These are phyloP conservation scores for Starmerella bombi DNA, from an alignment of 805 yeast species.

Conservation along the genomic window DNA sequence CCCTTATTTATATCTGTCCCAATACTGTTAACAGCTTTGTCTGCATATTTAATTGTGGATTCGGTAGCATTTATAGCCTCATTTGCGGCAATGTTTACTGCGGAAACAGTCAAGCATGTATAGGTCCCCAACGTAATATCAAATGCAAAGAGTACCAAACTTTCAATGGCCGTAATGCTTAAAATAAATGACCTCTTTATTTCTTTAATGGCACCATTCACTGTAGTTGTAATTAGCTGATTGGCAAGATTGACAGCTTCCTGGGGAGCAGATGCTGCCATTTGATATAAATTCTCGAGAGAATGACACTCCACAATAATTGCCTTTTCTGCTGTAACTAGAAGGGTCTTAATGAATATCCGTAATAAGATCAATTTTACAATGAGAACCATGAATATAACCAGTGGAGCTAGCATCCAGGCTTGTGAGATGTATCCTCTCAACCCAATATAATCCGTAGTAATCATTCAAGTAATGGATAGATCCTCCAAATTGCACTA, in stretches of 20 bases:
- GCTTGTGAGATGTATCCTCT: constrained; percentile 27
- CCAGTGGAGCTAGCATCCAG: constrained; percentile 46
- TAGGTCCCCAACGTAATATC: constrained; percentile 76
- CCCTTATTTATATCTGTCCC: constrained; percentile 56
- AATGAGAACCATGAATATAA: constrained; percentile 41
- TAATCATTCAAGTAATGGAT: background rate
- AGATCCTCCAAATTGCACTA: background rate
- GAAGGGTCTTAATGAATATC: constrained; percentile 32
- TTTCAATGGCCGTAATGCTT: constrained; percentile 44
- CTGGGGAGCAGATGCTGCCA: constrained; percentile 39
- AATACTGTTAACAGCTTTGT: constrained; percentile 41
- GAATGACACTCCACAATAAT: constrained; percentile 36
- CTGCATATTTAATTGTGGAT: constrained; percentile 44
- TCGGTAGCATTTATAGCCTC: constrained; percentile 66
- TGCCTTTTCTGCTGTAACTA: constrained; percentile 31
- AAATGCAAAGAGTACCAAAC: constrained; percentile 47
- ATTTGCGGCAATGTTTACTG: constrained; percentile 57
- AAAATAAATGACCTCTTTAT: constrained; percentile 34
- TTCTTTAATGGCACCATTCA: constrained; percentile 39
- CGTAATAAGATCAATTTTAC: constrained; percentile 50
- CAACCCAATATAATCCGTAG: constrained; percentile 21
- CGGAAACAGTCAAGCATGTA: constrained; percentile 64
- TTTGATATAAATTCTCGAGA: constrained; percentile 32
- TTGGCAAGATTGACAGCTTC: constrained; percentile 46
- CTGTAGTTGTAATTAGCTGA: constrained; percentile 36